phyloP scores from a whole-genome alignment of 352 stramenopile species.

The Pythium sukuiense region DNA sequence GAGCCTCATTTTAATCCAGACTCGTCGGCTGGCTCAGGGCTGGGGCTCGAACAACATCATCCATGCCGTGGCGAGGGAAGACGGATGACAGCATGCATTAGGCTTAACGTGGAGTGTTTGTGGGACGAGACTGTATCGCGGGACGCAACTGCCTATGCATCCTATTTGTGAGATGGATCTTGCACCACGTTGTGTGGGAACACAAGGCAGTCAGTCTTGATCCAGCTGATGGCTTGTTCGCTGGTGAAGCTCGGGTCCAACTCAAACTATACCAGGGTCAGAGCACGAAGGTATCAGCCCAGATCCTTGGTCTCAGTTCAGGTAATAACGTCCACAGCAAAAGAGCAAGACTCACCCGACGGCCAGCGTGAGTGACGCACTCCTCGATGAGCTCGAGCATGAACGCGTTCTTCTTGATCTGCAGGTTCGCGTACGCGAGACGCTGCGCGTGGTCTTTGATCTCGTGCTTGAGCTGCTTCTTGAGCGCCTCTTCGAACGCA shows the following conservation, averaged over 20 bases:
- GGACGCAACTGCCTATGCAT: not conserved
- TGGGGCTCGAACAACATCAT: not conserved
- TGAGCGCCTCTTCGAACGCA: conserved; percentile 16
- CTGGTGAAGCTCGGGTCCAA: conserved; percentile 11
- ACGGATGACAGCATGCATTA: not conserved
- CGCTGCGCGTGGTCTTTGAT: conserved; percentile 15
- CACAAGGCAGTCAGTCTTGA: conserved; percentile 16
- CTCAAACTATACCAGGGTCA: conserved; percentile 13
- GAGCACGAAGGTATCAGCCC: not conserved
- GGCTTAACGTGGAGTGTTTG: not conserved
- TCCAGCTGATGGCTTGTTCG: conserved; percentile 14
- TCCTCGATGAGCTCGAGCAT: conserved; percentile 19
- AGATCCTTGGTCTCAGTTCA: not conserved
- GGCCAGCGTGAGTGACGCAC: conserved; percentile 21
- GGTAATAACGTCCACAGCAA: not conserved
- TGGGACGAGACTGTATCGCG: not conserved
- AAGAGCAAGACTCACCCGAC: conserved; percentile 13
- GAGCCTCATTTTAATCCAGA: not conserved
- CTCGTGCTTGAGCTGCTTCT: conserved; percentile 9
- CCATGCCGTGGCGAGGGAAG: not conserved
- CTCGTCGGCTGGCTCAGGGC: not conserved
- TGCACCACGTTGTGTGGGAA: conserved; percentile 11
- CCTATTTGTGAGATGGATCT: not conserved
- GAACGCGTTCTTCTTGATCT: conserved; percentile 24
- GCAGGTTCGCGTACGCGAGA: conserved; percentile 11